These are phyloP conservation scores for Lactarius hatsudake DNA, from an alignment of 768 basidiomycete species.

Conservation along the genomic window DNA sequence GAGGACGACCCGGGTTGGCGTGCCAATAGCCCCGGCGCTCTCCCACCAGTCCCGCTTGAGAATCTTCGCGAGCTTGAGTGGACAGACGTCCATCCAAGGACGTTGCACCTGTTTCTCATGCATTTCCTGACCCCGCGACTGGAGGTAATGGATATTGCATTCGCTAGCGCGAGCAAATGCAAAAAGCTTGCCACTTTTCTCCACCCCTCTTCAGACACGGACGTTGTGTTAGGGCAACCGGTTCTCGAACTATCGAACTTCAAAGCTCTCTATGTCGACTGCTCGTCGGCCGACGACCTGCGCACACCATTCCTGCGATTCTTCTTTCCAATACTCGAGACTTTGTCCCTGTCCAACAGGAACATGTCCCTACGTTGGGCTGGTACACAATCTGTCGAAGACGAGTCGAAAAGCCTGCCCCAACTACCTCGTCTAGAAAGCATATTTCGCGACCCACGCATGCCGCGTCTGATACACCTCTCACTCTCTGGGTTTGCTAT, in stretches of 20 bases:
- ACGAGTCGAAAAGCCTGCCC: not conserved
- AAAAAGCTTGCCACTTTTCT: slow-evolving; percentile 7
- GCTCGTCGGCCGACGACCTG: slow-evolving; percentile 15
- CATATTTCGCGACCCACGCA: slow-evolving; percentile 26
- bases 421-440: slow-evolving; percentile 21
- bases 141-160: slow-evolving; percentile 18
- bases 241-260: slow-evolving; percentile 14
- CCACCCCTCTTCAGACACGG: slow-evolving; percentile 4
- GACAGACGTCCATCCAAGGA: slow-evolving; percentile 20
- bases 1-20: slow-evolving; percentile 14
- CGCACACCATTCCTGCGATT: slow-evolving; percentile 24
- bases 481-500: slow-evolving; percentile 19
- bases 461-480: slow-evolving; percentile 22
- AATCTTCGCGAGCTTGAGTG: slow-evolving; percentile 24
- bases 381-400: not conserved
- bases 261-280: slow-evolving; percentile 19
- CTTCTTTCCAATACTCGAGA: slow-evolving; percentile 22
- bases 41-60: slow-evolving; percentile 21
- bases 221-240: not conserved
- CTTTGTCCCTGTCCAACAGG: slow-evolving; percentile 20
- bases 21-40: not conserved
- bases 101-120: slow-evolving; percentile 13
- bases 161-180: slow-evolving; percentile 17
- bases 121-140: slow-evolving; percentile 19
- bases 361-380: not conserved